A percentile compares a stretch with the other conserved stretches of the same genome.
Evolutionary conservation across 2,329 filamentous ascomycete genomes (phyloP).

Genomic region (Pseudohalonectria lignicola): DNA sequence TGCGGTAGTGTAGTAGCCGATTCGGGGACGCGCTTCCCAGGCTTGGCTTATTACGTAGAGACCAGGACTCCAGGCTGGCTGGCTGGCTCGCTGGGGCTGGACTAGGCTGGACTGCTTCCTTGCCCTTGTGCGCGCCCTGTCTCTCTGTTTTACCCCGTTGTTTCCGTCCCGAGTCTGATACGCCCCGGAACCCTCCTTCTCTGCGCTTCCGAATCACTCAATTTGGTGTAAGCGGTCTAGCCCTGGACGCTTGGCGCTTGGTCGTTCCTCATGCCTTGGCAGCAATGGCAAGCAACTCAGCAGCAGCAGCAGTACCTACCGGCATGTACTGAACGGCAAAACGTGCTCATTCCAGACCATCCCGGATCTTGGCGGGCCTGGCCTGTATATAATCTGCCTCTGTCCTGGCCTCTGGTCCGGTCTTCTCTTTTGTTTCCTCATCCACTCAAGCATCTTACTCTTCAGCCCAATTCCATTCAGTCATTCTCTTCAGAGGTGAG

Average conservation of each 20-base stretch:
- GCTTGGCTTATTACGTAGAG: too few species aligned
- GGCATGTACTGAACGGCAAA: too few species aligned
- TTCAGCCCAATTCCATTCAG: constrained; percentile 21
- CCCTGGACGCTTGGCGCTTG: constrained; percentile 19
- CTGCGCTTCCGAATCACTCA: constrained; percentile 27
- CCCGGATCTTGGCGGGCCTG: constrained; percentile 1
- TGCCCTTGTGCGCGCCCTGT: too few species aligned
- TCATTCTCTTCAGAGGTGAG: constrained; percentile 35
- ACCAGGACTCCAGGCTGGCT: too few species aligned
- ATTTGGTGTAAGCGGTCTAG: too few species aligned
- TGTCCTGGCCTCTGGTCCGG: not conserved
- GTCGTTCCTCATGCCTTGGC: constrained; percentile 14
- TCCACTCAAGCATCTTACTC: constrained; percentile 19
- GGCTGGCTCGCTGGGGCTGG: too few species aligned
- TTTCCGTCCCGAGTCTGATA: constrained; percentile 22
- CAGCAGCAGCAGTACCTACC: too few species aligned
- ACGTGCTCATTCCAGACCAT: too few species aligned
- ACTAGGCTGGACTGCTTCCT: too few species aligned
- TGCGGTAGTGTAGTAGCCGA: too few species aligned
- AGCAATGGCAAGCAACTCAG: constrained; percentile 4
- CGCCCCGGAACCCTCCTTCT: constrained; percentile 25
- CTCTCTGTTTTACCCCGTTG: constrained; percentile 21
- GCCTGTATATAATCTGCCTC: constrained; percentile 24
- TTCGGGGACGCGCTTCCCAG: too few species aligned
- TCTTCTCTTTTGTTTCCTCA: constrained; percentile 18